phyloP scores from a whole-genome alignment of 805 yeast genomes.

The Monosporozyma aerobia region DNA sequence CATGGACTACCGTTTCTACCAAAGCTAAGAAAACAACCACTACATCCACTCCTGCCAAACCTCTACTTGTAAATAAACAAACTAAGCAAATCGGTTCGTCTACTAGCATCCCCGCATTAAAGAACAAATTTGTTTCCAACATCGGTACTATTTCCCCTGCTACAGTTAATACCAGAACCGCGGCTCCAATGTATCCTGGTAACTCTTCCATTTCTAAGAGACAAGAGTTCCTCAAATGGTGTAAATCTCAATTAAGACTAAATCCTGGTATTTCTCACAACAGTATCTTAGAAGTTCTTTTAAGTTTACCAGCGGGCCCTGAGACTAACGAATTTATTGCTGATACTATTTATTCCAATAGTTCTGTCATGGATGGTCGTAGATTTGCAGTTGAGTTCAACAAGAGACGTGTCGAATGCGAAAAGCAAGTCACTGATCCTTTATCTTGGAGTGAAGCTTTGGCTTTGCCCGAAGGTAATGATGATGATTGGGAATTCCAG shows the following conservation, averaged over 20 bases:
- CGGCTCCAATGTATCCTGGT: slow-evolving; percentile 19
- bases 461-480: slow-evolving; percentile 33
- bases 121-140: slow-evolving; percentile 9
- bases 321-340: slow-evolving; percentile 82
- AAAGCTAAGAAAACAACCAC: slow-evolving; percentile 19
- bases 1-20: slow-evolving; percentile 28
- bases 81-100: slow-evolving; percentile 21
- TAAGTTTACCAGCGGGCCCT: slow-evolving; percentile 65
- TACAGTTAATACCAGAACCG: slow-evolving; percentile 9
- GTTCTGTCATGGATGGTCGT: slow-evolving; percentile 88
- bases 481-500: slow-evolving; percentile 54
- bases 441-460: slow-evolving; percentile 71
- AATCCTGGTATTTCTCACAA: slow-evolving; percentile 68
- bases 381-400: slow-evolving; percentile 86
- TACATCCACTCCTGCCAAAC: slow-evolving; percentile 7
- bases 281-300: slow-evolving; percentile 69
- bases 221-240: slow-evolving; percentile 65
- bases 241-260: slow-evolving; percentile 55
- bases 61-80: slow-evolving; percentile 1
- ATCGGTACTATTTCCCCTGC: slow-evolving; percentile 1
- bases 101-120: slow-evolving; percentile 23
- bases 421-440: slow-evolving; percentile 39
- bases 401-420: slow-evolving; percentile 67
- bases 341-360: slow-evolving; percentile 82
- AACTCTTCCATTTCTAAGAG: slow-evolving; percentile 34